Evolutionary conservation across 768 basidiomycete species (phyloP).

Genomic region (Hygrocybe coccinea): DNA sequence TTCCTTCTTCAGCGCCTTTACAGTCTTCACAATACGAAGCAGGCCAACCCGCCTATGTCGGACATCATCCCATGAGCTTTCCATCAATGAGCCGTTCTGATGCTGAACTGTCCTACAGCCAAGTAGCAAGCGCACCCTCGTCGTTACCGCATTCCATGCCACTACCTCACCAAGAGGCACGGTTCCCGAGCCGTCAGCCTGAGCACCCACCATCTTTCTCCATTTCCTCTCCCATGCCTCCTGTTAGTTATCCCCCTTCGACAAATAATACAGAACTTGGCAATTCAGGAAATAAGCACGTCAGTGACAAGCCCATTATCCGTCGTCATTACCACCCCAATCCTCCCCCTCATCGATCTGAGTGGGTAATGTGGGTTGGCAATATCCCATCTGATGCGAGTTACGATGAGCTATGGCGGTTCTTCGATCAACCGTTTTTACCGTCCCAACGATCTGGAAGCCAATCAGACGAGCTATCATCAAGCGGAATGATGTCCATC

Average conservation of each 20-base stretch:
- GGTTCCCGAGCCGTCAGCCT: background rate
- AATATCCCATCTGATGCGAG: conserved; percentile 83
- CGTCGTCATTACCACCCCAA: conserved; percentile 46
- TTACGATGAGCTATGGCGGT: conserved; percentile 80
- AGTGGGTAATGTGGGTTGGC: conserved; percentile 96
- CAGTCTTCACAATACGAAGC: conserved; percentile 22
- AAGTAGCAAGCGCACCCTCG: conserved; percentile 18
- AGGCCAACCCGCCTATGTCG: conserved; percentile 27
- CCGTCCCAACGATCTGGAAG: background rate
- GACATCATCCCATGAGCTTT: conserved; percentile 30
- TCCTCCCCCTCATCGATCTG: conserved; percentile 68
- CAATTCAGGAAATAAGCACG: background rate
- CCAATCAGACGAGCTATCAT: background rate
- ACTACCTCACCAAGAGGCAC: too few species aligned
- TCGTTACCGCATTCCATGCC: conserved; percentile 7
- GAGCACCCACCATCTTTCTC: conserved; percentile 3
- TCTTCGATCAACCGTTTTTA: conserved; percentile 51
- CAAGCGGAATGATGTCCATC: conserved; percentile 65
- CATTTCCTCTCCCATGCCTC: conserved; percentile 5
- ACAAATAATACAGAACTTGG: background rate
- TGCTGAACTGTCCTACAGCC: conserved; percentile 18
- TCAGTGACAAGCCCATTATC: background rate
- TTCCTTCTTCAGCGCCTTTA: conserved; percentile 29
- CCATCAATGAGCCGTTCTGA: conserved; percentile 21
- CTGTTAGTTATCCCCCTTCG: background rate